Evolutionary conservation across 106 monocot genomes (phyloP), one percentile per base, ranked within the genome.

Genomic region (Hemerocallis citrina): DNA sequence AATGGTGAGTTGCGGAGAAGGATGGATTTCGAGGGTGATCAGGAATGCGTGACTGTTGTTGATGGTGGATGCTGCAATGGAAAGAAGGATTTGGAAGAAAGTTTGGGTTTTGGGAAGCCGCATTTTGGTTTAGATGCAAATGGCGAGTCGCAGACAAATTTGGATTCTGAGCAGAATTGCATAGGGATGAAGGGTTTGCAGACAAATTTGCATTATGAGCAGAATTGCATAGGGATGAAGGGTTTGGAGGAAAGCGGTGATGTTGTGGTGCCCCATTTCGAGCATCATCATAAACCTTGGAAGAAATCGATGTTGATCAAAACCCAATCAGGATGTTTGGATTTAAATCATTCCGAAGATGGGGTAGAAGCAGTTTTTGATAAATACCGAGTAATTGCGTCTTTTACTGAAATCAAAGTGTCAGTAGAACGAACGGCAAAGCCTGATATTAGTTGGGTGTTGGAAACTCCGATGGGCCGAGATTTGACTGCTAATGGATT

Each of bases 401-500:
- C 72, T 14, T 12, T 42, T 30, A 69, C 31, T 20, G 45, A 59
- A 23, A 62, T 93, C 42, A n/a, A 35, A 7, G 70, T 93, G 14
- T 35, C 50, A 1, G 24, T 92, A 9, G 73, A 84, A 39, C 75
- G 75, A 16, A 43, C 67, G 6, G 75, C 78, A 7, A 79, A 79
- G 28, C 92, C 84, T 29, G 74, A 79, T 55, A 71, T 92, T 22
- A 49, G 68, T 44, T 67, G 65, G 72, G 54, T 68, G 30, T 36
- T 74, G 49, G 31, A 59, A 9, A 62, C 67, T 37, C 76, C 75
- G 9, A 27, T 93, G 0, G 79, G 79, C 27, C 67, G 55, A 63
- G 48, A 63, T 27, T 59, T 66, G 0, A 42, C 62, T 33, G 57
- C 61, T 15, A 77, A 88, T 56, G 92, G 88, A 5, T 93, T 93